These are phyloP conservation scores for Pilatotrama ljubarskyi DNA, from an alignment of 768 basidiomycete genomes.

Conservation along the genomic window DNA sequence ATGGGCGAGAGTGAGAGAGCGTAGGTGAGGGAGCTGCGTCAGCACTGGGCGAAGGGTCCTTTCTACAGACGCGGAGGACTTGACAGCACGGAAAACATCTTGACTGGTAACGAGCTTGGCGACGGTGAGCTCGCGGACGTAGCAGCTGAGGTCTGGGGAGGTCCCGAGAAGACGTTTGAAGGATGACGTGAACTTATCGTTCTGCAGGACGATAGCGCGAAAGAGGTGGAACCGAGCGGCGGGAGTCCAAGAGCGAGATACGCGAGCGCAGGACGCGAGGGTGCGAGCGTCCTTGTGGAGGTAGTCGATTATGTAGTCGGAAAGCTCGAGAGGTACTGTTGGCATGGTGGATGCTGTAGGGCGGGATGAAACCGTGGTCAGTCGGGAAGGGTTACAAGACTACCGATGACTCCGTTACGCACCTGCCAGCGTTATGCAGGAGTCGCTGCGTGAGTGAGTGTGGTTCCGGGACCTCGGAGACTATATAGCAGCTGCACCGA, in stretches of 20 bases:
- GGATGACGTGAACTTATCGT: background rate
- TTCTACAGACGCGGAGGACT: background rate
- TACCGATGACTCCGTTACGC: background rate
- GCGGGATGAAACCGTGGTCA: background rate
- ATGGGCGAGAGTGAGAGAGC: conserved; percentile 16
- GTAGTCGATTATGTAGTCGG: conserved; percentile 36
- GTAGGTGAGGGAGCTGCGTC: conserved; percentile 14
- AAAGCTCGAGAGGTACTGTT: conserved; percentile 36
- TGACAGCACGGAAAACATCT: background rate
- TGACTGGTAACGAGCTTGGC: conserved; percentile 6
- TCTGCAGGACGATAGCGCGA: conserved; percentile 20
- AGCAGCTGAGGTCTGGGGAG: conserved; percentile 22
- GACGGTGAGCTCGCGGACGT: conserved; percentile 25
- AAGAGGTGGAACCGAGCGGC: conserved; percentile 34
- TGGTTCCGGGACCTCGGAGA: background rate
- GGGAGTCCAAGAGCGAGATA: conserved; percentile 32
- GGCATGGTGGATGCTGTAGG: conserved; percentile 18
- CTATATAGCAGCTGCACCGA: conserved; percentile 5
- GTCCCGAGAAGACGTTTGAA: conserved; percentile 23
- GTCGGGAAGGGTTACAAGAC: background rate
- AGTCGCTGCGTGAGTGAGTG: background rate
- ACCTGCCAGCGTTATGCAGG: background rate
- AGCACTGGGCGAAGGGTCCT: conserved; percentile 11
- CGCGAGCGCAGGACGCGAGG: conserved; percentile 27
- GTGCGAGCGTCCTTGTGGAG: conserved; percentile 31